These are phyloP conservation scores for Inga oerstediana DNA, from an alignment of 306 rosid species.

Conservation along the genomic window DNA sequence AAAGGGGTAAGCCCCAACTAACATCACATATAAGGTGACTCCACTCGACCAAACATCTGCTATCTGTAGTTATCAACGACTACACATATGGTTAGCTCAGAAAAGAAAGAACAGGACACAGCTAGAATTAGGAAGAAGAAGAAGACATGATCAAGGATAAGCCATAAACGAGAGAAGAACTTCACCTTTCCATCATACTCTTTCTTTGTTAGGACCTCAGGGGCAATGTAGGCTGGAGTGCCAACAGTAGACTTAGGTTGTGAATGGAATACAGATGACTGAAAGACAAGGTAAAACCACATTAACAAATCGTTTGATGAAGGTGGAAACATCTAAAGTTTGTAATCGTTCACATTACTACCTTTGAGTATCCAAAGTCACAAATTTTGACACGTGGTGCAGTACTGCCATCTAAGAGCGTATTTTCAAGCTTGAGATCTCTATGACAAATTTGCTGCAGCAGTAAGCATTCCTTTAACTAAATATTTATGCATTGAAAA, in stretches of 20 bases:
- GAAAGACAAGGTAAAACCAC: slow-evolving; percentile 31
- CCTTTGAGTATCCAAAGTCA: slow-evolving; percentile 93
- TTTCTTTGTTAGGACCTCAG: slow-evolving; percentile 75
- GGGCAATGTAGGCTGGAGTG: slow-evolving; percentile 93
- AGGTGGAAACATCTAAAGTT: not conserved
- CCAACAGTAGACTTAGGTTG: slow-evolving; percentile 91
- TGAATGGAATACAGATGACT: slow-evolving; percentile 81
- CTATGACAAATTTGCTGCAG: slow-evolving; percentile 87
- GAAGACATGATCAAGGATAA: slow-evolving; percentile 5
- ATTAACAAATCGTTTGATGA: slow-evolving; percentile 31
- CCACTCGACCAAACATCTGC: slow-evolving; percentile 99
- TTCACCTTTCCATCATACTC: slow-evolving; percentile 83
- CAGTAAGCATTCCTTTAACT: slow-evolving; percentile 22
- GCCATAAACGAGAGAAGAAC: slow-evolving; percentile 26
- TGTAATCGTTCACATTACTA: slow-evolving; percentile 28
- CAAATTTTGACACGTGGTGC: slow-evolving; percentile 82
- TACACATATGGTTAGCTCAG: slow-evolving; percentile 6
- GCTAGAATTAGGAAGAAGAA: not conserved
- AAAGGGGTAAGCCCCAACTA: slow-evolving; percentile 86
- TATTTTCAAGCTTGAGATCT: slow-evolving; percentile 91
- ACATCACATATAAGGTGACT: slow-evolving; percentile 87
- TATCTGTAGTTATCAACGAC: slow-evolving; percentile 48
- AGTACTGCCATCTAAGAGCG: slow-evolving; percentile 77
- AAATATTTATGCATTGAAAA: slow-evolving; percentile 12
- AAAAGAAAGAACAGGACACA: not conserved